Evolutionary conservation across 495 filamentous ascomycete species (phyloP).

Genomic region (Cercophora sp.): DNA sequence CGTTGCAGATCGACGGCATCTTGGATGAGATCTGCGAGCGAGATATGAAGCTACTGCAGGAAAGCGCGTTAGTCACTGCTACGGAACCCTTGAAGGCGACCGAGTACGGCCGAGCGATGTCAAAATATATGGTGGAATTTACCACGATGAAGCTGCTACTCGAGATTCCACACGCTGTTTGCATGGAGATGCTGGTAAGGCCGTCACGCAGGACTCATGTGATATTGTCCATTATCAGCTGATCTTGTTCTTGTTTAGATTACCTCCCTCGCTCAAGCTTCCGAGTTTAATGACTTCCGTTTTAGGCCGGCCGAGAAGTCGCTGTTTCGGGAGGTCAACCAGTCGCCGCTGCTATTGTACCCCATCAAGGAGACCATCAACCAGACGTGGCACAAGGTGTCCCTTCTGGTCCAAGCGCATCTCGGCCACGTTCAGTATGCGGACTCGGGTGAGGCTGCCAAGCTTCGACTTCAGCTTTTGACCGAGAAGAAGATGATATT

Average conservation of each 20-base stretch:
- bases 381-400: slow-evolving; percentile 76
- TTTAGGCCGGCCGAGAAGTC: slow-evolving; percentile 70
- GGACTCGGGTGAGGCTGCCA: slow-evolving; percentile 55
- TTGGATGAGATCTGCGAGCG: slow-evolving; percentile 78
- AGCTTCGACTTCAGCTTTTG: slow-evolving; percentile 57
- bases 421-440: slow-evolving; percentile 74
- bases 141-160: slow-evolving; percentile 80
- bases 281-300: slow-evolving; percentile 69
- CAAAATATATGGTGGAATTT: slow-evolving; percentile 87
- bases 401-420: slow-evolving; percentile 75
- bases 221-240: neutral
- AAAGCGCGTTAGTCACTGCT: slow-evolving; percentile 53
- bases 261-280: slow-evolving; percentile 53
- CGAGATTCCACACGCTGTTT: slow-evolving; percentile 54
- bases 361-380: slow-evolving; percentile 76
- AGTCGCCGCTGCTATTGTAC: slow-evolving; percentile 64
- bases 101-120: slow-evolving; percentile 84
- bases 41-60: slow-evolving; percentile 66
- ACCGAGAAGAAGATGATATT: slow-evolving; percentile 73
- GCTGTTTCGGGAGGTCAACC: slow-evolving; percentile 80
- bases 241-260: slow-evolving; percentile 17
- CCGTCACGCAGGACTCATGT: no score
- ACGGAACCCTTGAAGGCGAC: slow-evolving; percentile 58
- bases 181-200: slow-evolving; percentile 69
- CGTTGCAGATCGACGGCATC: slow-evolving; percentile 57